These are phyloP conservation scores for Neurospora terricola DNA, from an alignment of 495 filamentous ascomycete species.

Conservation along the genomic window DNA sequence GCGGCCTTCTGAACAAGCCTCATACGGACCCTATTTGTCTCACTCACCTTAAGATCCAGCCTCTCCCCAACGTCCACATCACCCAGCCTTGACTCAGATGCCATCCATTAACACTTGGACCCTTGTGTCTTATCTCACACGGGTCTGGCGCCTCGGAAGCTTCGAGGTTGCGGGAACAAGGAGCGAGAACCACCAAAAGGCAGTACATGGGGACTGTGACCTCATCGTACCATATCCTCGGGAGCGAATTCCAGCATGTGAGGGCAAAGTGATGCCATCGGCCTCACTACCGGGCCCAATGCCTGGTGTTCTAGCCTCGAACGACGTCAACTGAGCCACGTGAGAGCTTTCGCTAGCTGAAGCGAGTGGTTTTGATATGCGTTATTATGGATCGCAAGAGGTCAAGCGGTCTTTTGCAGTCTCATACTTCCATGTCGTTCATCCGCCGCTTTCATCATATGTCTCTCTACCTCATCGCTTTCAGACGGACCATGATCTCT, in stretches of 20 bases:
- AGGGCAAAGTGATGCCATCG: neutral
- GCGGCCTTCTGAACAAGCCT: neutral
- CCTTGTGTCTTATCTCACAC: neutral
- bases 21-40: neutral
- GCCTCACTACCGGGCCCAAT: neutral
- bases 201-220: neutral
- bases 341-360: neutral
- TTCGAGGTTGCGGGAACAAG: neutral
- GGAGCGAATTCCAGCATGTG: neutral
- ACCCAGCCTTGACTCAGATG: neutral
- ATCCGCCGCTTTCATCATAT: neutral
- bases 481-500: neutral
- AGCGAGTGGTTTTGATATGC: neutral
- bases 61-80: neutral
- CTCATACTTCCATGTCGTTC: neutral
- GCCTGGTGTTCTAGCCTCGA: neutral
- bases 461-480: neutral
- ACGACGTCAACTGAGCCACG: neutral
- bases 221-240: neutral
- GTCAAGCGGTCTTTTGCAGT: neutral
- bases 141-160: no score
- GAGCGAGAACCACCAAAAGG: neutral
- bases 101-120: neutral
- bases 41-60: neutral
- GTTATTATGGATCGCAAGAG: neutral